Conservation (phyloP, 768 basidiomycete genomes). For the Bullera alba region DNA sequence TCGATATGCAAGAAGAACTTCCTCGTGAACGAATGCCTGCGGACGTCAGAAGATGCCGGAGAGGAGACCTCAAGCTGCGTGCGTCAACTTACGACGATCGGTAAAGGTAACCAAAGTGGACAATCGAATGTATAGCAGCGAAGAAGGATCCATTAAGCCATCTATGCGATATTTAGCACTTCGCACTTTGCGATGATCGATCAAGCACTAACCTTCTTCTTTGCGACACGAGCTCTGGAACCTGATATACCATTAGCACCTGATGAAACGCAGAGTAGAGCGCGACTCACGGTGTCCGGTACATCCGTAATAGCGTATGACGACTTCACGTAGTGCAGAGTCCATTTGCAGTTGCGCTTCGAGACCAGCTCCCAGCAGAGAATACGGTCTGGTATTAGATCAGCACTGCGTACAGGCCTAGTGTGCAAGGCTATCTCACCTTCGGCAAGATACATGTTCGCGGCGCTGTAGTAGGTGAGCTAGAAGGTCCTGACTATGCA, state of each 20-base stretch:
- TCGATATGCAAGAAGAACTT: conserved; percentile 96
- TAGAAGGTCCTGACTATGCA: background rate
- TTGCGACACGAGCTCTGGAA: conserved; percentile 90
- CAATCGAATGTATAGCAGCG: conserved; percentile 81
- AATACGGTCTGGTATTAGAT: conserved; percentile 55
- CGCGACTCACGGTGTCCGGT: conserved; percentile 64
- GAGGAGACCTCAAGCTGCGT: too few species aligned
- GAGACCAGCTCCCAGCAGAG: conserved; percentile 96
- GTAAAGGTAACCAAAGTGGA: conserved; percentile 94
- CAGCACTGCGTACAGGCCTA: background rate
- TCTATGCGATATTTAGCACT: conserved; percentile 46
- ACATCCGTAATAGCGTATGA: conserved; percentile 90
- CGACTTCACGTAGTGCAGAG: conserved; percentile 91
- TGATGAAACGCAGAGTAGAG: background rate
- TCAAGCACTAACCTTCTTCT: conserved; percentile 52
- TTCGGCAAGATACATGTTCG: conserved; percentile 68
- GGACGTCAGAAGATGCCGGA: too few species aligned
- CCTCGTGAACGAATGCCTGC: conserved; percentile 60
- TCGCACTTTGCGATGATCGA: background rate
- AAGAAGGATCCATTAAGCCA: conserved; percentile 99
- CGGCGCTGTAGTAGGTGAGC: conserved; percentile 22
- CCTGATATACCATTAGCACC: conserved; percentile 47
- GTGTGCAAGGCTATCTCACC: conserved; percentile 47
- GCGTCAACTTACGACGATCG: conserved; percentile 56
- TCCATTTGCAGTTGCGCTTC: conserved; percentile 85